Evolutionary conservation across 2,329 filamentous ascomycete species (phyloP), one percentile per base, ranked within the genome.

Genomic region (Trichophyton simii): DNA sequence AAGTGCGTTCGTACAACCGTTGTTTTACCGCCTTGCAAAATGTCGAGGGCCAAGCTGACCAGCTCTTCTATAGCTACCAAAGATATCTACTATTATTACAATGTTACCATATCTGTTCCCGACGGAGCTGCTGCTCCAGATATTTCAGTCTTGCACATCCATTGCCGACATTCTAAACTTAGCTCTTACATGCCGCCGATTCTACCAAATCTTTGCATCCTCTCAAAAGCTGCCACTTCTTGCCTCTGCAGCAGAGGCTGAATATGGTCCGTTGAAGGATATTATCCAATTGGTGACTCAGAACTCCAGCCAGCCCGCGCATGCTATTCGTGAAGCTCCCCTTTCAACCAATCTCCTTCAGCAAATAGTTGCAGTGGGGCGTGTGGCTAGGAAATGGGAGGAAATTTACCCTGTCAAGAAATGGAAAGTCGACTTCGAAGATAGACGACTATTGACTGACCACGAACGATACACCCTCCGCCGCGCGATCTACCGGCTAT

Each of bases 401-500:
- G 75, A 77, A n/a, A 77, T 85, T n/a, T 86, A 84, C 66, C 82
- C 82, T 0, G 76, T 81, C 68, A 83, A 83, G 71, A 84, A 83
- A 69, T 86, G 83, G 83, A 83, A 83, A 66, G 68, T 74, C 61
- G 78, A 83, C 65, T 84, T 76, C 64, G 78, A 80, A 61, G 74
- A 79, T 61, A 79, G 83, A 8, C 80, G 83, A 8, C 75, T 81
- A 1, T 71, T 86, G 57, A 78, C 75, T 0, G 63, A 65, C 41
- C 63, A 73, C 1, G 83, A 86, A 68, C 76, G 78, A 2, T 79
- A 77, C 58, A 73, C 74, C 4, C 67, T 85, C 9, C 78, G 83
- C 9, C 77, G 82, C 46, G 83, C 83, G 8, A 72, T 84, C 8
- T 86, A 85, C 68, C 78, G 83, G 7, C 71, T 83, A 9, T 85